Evolutionary conservation across 2,329 filamentous ascomycete genomes (phyloP), one percentile per base, ranked within the genome.

Genomic region (Teratosphaeria destructans): DNA sequence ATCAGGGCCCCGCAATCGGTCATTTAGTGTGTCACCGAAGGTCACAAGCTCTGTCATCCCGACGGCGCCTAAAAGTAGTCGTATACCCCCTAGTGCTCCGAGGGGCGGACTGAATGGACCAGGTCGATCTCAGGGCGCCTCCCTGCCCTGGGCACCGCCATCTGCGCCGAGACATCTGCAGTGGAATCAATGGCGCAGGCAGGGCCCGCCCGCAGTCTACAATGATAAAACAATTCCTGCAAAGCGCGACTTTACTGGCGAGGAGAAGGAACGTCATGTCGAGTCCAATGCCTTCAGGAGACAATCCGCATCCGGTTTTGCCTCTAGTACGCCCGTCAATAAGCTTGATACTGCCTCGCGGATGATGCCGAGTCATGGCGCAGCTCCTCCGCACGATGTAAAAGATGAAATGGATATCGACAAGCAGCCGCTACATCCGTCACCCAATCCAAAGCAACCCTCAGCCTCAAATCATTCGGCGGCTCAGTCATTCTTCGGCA

Each of bases 201-300:
- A 56, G 7, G 56, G 56, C 5, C 57, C 16, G n/a, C 58, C 62
- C 16, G 29, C 49, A 8, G 10, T 19, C 43, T 66, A 63, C 58
- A 60, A 57, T 10, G 65, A 68, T 12, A 67, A 67, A 60, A 47
- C 57, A 23, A 32, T 79, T 4, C 77, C 77, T 12, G 73, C 73
- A 0, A 80, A 80, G 63, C 71, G 78, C 34, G 78, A 80, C 60
- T 69, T 71, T 37, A 70, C 72, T 23, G 70, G 68, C 10, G 77
- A 78, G 35, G 77, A 79, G 58, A 77, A 66, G 55, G 66, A 65
- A 16, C 66, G 59, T 19, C 56, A 55, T 19, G 14, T 19, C 6
- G 34, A 56, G 14, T 23, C 26, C 11, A 37, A 27, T 39, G 29
- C 12, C n/a, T 29, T 37, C 27, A 39, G 34, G 35, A 56, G 32